These are phyloP conservation scores for Cyclotella cryptica DNA, from an alignment of 108 stramenopile genomes.

Conservation along the genomic window DNA sequence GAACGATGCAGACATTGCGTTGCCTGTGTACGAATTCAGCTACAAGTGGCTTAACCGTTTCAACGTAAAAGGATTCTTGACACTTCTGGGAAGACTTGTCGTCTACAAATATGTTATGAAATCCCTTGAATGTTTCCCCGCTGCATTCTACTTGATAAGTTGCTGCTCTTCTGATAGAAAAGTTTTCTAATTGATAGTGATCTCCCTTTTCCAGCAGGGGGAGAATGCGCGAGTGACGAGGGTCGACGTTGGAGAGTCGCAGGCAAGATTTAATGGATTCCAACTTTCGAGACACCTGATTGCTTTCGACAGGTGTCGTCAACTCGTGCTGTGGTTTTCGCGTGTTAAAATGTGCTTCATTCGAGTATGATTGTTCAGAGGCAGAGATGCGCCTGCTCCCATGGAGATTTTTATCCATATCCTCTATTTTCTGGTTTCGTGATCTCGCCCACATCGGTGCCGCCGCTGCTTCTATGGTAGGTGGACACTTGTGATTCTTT, in stretches of 20 bases:
- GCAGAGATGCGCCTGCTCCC: background rate
- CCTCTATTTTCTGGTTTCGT: too few species aligned
- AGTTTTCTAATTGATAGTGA: conserved; percentile 6
- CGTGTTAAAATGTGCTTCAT: background rate
- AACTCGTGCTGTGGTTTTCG: background rate
- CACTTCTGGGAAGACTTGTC: background rate
- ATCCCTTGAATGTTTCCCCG: conserved; percentile 25
- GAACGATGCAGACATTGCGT: conserved; percentile 25
- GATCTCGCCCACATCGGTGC: too few species aligned
- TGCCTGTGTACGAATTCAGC: conserved; percentile 25
- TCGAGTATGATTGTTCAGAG: background rate
- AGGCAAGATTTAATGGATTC: conserved; percentile 28
- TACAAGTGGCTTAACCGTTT: conserved; percentile 15
- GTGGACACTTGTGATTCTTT: too few species aligned
- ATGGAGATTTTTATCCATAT: background rate
- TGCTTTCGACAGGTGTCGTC: background rate
- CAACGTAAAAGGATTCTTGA: conserved; percentile 17
- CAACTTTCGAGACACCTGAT: background rate
- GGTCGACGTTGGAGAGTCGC: conserved; percentile 14
- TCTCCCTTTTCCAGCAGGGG: conserved; percentile 8
- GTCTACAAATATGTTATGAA: conserved; percentile 20
- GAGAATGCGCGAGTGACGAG: conserved; percentile 1
- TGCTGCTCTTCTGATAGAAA: conserved; percentile 16
- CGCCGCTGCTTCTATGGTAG: too few species aligned
- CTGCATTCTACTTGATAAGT: conserved; percentile 27